Conservation (phyloP, 2,329 filamentous ascomycete species). For the Colletotrichum sp. region DNA sequence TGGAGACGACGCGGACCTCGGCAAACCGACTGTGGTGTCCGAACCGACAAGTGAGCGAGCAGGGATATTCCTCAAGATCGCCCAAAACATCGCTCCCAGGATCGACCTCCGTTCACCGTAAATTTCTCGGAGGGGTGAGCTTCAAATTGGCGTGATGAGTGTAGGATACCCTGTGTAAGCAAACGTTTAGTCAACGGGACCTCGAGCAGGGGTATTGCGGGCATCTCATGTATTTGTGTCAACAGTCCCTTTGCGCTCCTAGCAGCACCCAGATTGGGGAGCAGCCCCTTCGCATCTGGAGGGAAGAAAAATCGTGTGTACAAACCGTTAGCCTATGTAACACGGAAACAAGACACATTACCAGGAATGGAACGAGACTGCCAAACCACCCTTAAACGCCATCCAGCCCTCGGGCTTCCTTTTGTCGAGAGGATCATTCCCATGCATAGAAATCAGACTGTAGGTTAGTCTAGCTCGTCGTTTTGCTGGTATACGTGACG, state of each 20-base stretch:
- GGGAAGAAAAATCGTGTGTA: conserved; percentile 5
- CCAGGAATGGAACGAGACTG: conserved; percentile 20
- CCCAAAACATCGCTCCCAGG: conserved; percentile 56
- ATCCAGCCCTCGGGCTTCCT: conserved; percentile 22
- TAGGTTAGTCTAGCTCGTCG: conserved; percentile 71
- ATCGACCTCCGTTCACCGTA: conserved; percentile 32
- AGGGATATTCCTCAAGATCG: conserved; percentile 74
- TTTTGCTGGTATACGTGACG: conserved; percentile 85
- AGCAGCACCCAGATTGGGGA: neutral
- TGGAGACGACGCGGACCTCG: conserved; percentile 84
- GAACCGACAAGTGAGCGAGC: conserved; percentile 80
- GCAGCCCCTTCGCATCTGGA: conserved; percentile 4
- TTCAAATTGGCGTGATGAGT: neutral
- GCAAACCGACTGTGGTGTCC: conserved; percentile 88
- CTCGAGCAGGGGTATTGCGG: conserved; percentile 10
- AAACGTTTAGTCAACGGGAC: conserved; percentile 18
- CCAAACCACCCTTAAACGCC: conserved; percentile 18
- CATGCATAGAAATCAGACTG: conserved; percentile 25
- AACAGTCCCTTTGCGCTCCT: neutral
- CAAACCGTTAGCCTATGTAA: conserved; percentile 21
- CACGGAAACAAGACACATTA: conserved; percentile 18
- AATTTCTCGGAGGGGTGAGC: neutral
- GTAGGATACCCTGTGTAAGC: conserved; percentile 19
- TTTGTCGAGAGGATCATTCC: conserved; percentile 21
- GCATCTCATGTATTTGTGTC: conserved; percentile 22